These are phyloP conservation scores for Acephala macrosclerotiorum DNA, from an alignment of 2,329 filamentous ascomycete genomes.

Conservation along the genomic window DNA sequence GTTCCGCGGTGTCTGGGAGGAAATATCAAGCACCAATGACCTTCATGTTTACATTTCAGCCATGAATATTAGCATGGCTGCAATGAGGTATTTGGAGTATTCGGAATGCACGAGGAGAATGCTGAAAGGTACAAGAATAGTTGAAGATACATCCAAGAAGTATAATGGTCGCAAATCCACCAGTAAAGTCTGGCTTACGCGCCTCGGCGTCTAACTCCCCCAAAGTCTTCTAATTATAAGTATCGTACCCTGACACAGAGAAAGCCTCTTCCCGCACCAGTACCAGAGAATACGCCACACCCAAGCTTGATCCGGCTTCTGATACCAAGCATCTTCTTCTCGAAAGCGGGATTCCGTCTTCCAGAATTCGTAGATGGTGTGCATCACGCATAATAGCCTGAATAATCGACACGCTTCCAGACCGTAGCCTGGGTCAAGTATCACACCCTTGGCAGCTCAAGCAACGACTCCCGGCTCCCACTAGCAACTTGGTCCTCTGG, in stretches of 20 bases:
- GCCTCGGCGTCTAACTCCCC: constrained; percentile 25
- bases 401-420: constrained; percentile 15
- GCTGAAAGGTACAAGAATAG: constrained; percentile 15
- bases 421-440: constrained; percentile 5
- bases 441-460: background rate
- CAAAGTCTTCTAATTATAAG: constrained; percentile 23
- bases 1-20: background rate
- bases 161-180: constrained; percentile 6
- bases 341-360: constrained; percentile 23
- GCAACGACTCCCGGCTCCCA: constrained; percentile 11
- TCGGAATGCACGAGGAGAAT: constrained; percentile 6
- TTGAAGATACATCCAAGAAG: background rate
- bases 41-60: background rate
- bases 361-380: constrained; percentile 15
- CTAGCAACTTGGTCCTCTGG: background rate
- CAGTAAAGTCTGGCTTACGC: constrained; percentile 25
- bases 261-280: constrained; percentile 6
- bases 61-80: background rate
- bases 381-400: constrained; percentile 20
- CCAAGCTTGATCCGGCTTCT: background rate
- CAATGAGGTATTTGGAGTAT: constrained; percentile 16
- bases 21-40: background rate
- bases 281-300: background rate
- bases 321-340: constrained; percentile 16
- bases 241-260: constrained; percentile 10